Conservation (phyloP, 495 filamentous ascomycete species). For the Trichocladium uniseriatum region DNA sequence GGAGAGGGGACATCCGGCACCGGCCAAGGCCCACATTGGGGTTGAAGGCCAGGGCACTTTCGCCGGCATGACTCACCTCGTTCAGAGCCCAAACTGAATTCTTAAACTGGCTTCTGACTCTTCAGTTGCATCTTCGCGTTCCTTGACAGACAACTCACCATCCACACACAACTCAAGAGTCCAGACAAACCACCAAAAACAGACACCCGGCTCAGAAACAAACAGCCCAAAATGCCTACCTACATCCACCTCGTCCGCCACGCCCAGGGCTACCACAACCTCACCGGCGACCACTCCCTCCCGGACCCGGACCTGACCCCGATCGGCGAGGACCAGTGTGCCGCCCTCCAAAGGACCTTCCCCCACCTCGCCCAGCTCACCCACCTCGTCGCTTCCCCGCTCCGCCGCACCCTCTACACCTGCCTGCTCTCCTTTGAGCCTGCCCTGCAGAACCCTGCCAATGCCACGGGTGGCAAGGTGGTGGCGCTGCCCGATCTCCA, state of each 20-base stretch:
- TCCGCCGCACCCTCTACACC: constrained; percentile 78
- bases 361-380: constrained; percentile 55
- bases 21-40: background rate
- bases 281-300: constrained; percentile 58
- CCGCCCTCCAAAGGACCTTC: constrained; percentile 50
- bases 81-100: too few species aligned
- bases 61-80: background rate
- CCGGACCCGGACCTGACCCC: constrained; percentile 71
- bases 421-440: constrained; percentile 61
- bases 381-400: constrained; percentile 70
- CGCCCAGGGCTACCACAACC: constrained; percentile 71
- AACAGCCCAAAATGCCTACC: constrained; percentile 27
- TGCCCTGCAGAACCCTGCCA: constrained; percentile 12
- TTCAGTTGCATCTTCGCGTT: too few species aligned
- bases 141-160: too few species aligned
- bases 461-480: background rate
- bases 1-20: background rate
- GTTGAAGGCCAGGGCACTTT: too few species aligned
- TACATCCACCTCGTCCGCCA: constrained; percentile 47
- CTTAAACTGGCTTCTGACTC: too few species aligned
- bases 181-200: background rate
- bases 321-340: constrained; percentile 69
- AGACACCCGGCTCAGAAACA: background rate
- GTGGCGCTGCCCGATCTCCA: constrained; percentile 66
- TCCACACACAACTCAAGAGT: background rate